Evolutionary conservation across 2,329 filamentous ascomycete genomes (phyloP), one percentile per base, ranked within the genome.

Genomic region (Paecilomyces formosus): DNA sequence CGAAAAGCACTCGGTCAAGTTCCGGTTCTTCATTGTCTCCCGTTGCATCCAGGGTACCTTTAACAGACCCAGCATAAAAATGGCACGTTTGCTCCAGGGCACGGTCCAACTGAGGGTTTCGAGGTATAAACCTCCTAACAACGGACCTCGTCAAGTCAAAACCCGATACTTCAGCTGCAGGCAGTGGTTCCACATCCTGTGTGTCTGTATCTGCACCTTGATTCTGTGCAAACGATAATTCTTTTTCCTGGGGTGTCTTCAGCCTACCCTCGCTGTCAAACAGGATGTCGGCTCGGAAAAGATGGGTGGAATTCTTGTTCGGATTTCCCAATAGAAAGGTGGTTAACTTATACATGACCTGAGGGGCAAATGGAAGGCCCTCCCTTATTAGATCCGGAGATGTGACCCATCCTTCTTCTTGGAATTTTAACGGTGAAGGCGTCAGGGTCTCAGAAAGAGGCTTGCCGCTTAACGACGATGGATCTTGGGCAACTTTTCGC

Each of bases 81-180:
- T 90, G 82, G 71, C 91, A 96, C 1, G 91, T 96, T 73, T 97
- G 93, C 58, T 91, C 82, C 62, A 97, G 74, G 1, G 88, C 81
- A 21, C 79, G 77, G 72, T 97, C 93, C 26, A 93, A 78, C 57
- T 86, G 81, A 2, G 86, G 84, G 72, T 96, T 96, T 55, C 93
- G 82, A 2, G 93, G 93, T 53, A 97, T 86, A 66, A 97, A 78
- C 61, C 82, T 87, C 60, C 92, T 83, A 7, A 96, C 83, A 21
- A 96, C 79, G 1, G 85, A 85, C 63, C 87, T 85, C 24, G 81
- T 78, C 31, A 85, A 76, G 5, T 63, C 55, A 53, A 75, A 76
- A 5, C 66, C 69, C 5, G 65, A 21, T 28, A 75, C 60, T 15
- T 59, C 59, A 21, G 60, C 64, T 13, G 68, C 63, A 22, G 64